These are phyloP conservation scores for Aspergillus candidus DNA, from an alignment of 2,329 filamentous ascomycete species.

Conservation along the genomic window DNA sequence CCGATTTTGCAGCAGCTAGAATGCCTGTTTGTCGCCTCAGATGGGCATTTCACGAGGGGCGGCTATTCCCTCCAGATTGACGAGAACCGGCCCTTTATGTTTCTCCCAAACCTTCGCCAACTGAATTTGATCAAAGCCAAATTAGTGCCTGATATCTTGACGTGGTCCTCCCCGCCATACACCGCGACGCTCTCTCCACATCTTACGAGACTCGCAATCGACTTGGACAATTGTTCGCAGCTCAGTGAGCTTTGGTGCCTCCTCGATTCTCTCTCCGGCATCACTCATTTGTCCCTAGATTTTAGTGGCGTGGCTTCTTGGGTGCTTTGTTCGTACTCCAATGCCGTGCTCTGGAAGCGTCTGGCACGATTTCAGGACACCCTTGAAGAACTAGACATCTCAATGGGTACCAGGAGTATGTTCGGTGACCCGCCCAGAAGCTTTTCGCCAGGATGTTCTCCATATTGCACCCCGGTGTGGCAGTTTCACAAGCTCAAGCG, in stretches of 20 bases:
- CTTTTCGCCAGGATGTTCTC: no score
- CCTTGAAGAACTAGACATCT: not conserved
- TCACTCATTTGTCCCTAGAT: not conserved
- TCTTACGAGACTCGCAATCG: not conserved
- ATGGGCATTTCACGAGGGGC: not conserved
- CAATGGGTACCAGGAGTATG: not conserved
- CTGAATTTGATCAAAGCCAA: not conserved
- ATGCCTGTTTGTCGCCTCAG: not conserved
- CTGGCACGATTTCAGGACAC: not conserved
- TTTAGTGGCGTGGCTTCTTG: not conserved
- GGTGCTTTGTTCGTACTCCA: not conserved
- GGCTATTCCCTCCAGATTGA: not conserved
- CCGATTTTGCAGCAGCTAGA: not conserved
- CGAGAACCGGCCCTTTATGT: not conserved
- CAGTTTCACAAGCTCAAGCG: not conserved
- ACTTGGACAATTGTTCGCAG: not conserved
- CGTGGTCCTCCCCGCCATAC: not conserved
- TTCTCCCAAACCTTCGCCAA: not conserved
- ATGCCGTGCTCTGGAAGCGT: not conserved
- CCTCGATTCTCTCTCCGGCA: not conserved
- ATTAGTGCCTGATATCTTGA: not conserved
- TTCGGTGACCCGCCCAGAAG: no score
- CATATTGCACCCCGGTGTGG: not conserved
- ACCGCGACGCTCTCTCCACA: not conserved
- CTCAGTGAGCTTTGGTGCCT: not conserved